phyloP scores from a whole-genome alignment of 2,329 filamentous ascomycete species.

The Aspergillus luchuensis region DNA sequence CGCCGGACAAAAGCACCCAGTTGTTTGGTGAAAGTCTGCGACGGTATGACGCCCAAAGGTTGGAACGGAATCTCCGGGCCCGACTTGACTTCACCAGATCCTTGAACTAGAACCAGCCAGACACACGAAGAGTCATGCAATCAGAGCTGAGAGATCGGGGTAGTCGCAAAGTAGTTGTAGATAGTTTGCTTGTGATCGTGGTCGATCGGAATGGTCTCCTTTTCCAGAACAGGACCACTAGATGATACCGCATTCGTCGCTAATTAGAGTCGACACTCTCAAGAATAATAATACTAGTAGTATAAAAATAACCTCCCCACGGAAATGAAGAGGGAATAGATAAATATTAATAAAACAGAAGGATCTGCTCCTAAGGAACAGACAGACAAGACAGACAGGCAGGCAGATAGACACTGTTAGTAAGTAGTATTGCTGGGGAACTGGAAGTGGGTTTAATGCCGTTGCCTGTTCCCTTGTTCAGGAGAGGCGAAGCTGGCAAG shows the following conservation, averaged over 20 bases:
- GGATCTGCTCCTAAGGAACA: neutral
- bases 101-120: conserved; percentile 5
- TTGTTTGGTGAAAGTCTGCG: conserved; percentile 15
- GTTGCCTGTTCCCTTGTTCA: conserved; percentile 15
- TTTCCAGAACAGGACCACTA: neutral
- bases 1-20: conserved; percentile 17
- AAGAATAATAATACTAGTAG: too few relatives aligned
- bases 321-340: neutral
- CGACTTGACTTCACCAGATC: conserved; percentile 10
- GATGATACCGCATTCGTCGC: neutral
- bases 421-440: neutral
- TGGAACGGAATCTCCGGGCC: conserved; percentile 21
- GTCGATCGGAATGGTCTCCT: neutral
- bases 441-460: conserved; percentile 8
- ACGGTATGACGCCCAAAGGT: conserved; percentile 25
- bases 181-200: neutral
- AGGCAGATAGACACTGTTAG: neutral
- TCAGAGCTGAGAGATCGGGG: neutral
- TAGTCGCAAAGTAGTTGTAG: neutral
- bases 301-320: neutral
- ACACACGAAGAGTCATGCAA: neutral
- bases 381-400: neutral
- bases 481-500: neutral
- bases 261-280: neutral
- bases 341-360: conserved; percentile 3